Base-by-base conservation (phyloP, 2,329 filamentous ascomycete species). In the Penicillium brasilianum region DNA sequence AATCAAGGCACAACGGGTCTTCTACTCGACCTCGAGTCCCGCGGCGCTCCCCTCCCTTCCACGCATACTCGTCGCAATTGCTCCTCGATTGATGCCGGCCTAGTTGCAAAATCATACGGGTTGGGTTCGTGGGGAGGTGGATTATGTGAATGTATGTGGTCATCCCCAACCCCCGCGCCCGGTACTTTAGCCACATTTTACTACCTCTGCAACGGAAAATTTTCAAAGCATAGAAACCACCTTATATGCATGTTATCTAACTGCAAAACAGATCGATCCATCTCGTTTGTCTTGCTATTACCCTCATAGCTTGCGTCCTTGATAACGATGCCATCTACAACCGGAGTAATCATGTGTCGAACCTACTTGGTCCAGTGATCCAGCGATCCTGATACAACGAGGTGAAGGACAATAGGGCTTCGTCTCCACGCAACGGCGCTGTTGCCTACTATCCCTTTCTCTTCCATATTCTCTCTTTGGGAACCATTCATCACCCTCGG, bases 1-100 rank as follows among this genome's bases (percentile, higher is more conserved):
- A 62, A 69, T 64, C 60, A 62, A 65, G 60, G 63, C 59, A 59
- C 56, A 61, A 59, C 57, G 60, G 50, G 28, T 54, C 39, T 60
- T 61, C 55, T 59, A 56, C 34, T 46, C 56, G 22, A 51, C 60
- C 46, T 60, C 52, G 36, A 54, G 39, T 54, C 39, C 58, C 57
- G 59, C 58, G 43, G 49, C 58, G 59, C 57, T 53, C 55, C 61
- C 59, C 55, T 46, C 50, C 59, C 41, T 53, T 57, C 59, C 51
- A 49, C 49, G 20, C 48, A 28, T n/a, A 16, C 18, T 46, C 41
- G 41, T 55, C 60, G 36, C 57, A 59, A 57, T 60, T 63, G 51
- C 55, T 44, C 43, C 32, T 61, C 55, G 41, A 61, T 57, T 53
- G 50, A 60, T 59, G 55, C 59, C 53, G 54, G 59, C 53, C 44